Base-by-base conservation (phyloP, 2,329 filamentous ascomycete genomes). In the Nigrospora oryzae region DNA sequence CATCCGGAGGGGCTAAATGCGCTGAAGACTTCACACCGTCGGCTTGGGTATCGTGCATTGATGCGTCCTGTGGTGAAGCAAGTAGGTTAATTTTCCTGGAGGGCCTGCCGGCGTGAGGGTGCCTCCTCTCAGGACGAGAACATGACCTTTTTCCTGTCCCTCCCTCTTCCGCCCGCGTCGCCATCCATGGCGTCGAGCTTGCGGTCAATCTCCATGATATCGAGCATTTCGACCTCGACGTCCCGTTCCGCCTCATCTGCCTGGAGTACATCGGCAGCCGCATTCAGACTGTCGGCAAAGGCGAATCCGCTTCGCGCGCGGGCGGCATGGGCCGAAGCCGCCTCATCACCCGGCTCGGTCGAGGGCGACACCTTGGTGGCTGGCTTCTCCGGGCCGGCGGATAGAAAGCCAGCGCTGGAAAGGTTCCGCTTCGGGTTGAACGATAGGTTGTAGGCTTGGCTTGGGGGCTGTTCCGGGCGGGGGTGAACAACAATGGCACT, bases 121-220 rank as follows among this genome's bases (percentile, higher is more conserved):
- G 23, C 55, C 51, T 48, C 46, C 38, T 53, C 37, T 50, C 55
- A 66, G 11, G 70, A 66, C 45, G 75, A 71, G 50, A 77, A 77
- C 48, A 77, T 68, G 44, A 75, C 73, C 56, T 68, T 69, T 61
- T 75, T 76, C 44, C 66, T 67, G 39, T 70, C 72, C 44, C 64
- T 66, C 32, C 66, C 67, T 38, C 71, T 64, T 32, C 68, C 67
- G 35, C 61, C 65, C 23, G 23, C 23, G 23, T 28, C 23, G 10
- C 10, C 23, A 44, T 79, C 73, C 74, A 84, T 67, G 41, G 64
- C 67, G 40, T 77, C 71, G 43, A 84, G 60, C 40, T 73, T 75
- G 47, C 76, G 72, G 52, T 84, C 80, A 54, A 84, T 81, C 52
- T 79, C 78, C 70, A 81, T 76, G 38, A 84, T 79, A 56, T 82